Evolutionary conservation across 768 basidiomycete species (phyloP).

Genomic region (Suillus clintonianus): DNA sequence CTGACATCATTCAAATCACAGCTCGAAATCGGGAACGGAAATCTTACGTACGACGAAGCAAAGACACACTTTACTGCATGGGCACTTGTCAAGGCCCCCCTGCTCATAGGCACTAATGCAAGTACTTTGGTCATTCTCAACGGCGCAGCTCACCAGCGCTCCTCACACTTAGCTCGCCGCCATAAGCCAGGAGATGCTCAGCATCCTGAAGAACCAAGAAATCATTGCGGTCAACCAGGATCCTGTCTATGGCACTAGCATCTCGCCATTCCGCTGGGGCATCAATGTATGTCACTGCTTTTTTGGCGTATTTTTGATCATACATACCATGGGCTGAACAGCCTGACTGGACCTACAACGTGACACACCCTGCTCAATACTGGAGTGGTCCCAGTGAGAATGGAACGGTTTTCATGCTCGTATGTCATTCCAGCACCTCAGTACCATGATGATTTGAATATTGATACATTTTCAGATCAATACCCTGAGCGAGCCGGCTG

Average conservation of each 20-base stretch:
- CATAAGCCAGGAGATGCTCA: slow-evolving; percentile 50
- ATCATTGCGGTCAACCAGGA: slow-evolving; percentile 72
- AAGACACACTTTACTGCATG: slow-evolving; percentile 73
- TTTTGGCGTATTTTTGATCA: not conserved
- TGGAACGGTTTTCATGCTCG: slow-evolving; percentile 68
- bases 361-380: slow-evolving; percentile 59
- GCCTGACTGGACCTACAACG: slow-evolving; percentile 38
- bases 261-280: slow-evolving; percentile 71
- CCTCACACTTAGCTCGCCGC: slow-evolving; percentile 44
- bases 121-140: slow-evolving; percentile 19
- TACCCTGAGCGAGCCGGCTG: slow-evolving; percentile 50
- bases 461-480: slow-evolving; percentile 46
- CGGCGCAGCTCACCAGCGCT: not conserved
- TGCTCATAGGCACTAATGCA: slow-evolving; percentile 64
- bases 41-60: slow-evolving; percentile 60
- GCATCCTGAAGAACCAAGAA: slow-evolving; percentile 60
- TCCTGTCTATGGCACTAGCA: slow-evolving; percentile 56
- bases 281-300: slow-evolving; percentile 47
- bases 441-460: not conserved
- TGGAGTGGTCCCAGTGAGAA: slow-evolving; percentile 68
- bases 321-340: slow-evolving; percentile 12
- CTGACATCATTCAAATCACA: slow-evolving; percentile 20
- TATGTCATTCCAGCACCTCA: slow-evolving; percentile 26
- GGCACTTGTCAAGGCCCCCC: slow-evolving; percentile 67
- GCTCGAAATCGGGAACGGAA: slow-evolving; percentile 67